Evolutionary conservation across 1,139 yeast genomes (phyloP).

Genomic region (Sugiyamaella grinbergsii): DNA sequence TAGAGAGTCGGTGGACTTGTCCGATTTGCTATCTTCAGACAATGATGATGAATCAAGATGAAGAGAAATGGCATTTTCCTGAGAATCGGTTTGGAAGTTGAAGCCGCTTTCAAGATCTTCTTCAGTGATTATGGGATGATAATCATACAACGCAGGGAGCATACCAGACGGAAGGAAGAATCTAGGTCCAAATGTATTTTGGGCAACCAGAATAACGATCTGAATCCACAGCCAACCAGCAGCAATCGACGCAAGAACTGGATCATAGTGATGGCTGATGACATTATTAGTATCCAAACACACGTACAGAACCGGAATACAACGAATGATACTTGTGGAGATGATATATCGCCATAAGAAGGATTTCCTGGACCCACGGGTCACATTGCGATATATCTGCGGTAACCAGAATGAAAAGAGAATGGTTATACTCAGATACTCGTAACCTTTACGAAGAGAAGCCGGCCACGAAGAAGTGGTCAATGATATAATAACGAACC

Average conservation of each 20-base stretch:
- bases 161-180: slow-evolving; percentile 77
- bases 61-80: slow-evolving; percentile 30
- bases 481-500: slow-evolving; percentile 58
- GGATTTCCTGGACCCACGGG: slow-evolving; percentile 66
- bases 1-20: slow-evolving; percentile 14
- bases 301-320: slow-evolving; percentile 66
- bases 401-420: slow-evolving; percentile 88
- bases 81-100: slow-evolving; percentile 34
- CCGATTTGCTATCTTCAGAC: slow-evolving; percentile 8
- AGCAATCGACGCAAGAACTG: slow-evolving; percentile 50
- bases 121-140: slow-evolving; percentile 65
- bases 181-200: slow-evolving; percentile 71
- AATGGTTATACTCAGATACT: slow-evolving; percentile 53
- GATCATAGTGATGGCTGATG: slow-evolving; percentile 62
- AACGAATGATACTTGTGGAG: slow-evolving; percentile 64
- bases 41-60: background rate
- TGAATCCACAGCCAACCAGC: slow-evolving; percentile 60
- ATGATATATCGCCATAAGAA: slow-evolving; percentile 71
- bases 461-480: slow-evolving; percentile 68
- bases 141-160: slow-evolving; percentile 79
- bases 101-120: slow-evolving; percentile 65
- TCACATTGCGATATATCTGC: slow-evolving; percentile 76
- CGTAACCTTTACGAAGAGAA: slow-evolving; percentile 56
- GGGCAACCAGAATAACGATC: slow-evolving; percentile 57
- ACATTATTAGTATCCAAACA: slow-evolving; percentile 47